Percentiles rank a stretch among this genome's conserved stretches.
These are phyloP conservation scores for Fraxinus nigra DNA, from an alignment of 305 asterid species.

Conservation along the genomic window DNA sequence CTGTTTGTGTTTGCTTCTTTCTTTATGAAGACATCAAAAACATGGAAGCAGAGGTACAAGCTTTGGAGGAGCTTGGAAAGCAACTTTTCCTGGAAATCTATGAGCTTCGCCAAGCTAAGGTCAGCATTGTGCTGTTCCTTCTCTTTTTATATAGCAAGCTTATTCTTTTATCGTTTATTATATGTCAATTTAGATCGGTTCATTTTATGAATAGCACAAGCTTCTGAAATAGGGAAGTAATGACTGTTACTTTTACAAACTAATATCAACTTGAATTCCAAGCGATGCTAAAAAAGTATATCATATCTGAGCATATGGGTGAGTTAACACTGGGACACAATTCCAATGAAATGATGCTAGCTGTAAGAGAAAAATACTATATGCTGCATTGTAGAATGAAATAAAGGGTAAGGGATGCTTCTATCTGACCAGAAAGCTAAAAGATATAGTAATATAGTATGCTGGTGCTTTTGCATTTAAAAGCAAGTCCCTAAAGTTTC, in stretches of 20 bases:
- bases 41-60: slow-evolving; percentile 90
- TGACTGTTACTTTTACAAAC: not conserved
- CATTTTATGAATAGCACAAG: not conserved
- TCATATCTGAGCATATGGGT: not conserved
- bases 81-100: slow-evolving; percentile 87
- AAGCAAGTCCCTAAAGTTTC: not conserved
- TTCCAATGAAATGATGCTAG: not conserved
- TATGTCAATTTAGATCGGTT: not conserved
- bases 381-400: not conserved
- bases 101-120: slow-evolving; percentile 99
- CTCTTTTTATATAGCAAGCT: slow-evolving; percentile 9
- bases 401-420: not conserved
- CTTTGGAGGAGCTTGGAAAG: slow-evolving; percentile 92
- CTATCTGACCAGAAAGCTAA: not conserved
- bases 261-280: not conserved
- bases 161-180: not conserved
- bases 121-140: slow-evolving; percentile 23
- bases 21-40: slow-evolving; percentile 63
- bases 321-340: not conserved
- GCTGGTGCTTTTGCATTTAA: not conserved
- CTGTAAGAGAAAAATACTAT: not conserved
- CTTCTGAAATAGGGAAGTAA: not conserved
- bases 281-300: not conserved
- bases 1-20: slow-evolving; percentile 22
- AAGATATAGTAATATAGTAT: not conserved